Evolutionary conservation across 1,139 yeast species (phyloP).

Genomic region (Candida sp.): DNA sequence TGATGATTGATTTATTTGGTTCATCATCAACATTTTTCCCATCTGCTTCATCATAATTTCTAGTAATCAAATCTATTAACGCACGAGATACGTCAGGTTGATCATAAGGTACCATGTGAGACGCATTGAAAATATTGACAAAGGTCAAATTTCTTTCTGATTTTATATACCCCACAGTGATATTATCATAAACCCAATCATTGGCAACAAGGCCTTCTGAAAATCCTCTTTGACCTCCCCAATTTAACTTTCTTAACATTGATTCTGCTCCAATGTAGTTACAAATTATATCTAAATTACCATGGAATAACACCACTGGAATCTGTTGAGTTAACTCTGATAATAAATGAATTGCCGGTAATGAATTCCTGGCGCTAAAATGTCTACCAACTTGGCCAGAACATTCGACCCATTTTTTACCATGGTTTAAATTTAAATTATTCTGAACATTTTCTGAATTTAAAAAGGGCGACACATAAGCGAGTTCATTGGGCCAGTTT

Average conservation of each 20-base stretch:
- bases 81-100: constrained; percentile 68
- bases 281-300: constrained; percentile 87
- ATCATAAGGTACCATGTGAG: constrained; percentile 97
- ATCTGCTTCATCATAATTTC: constrained; percentile 23
- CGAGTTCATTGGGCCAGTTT: constrained; percentile 89
- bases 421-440: constrained; percentile 51
- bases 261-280: constrained; percentile 74
- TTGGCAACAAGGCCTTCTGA: constrained; percentile 25
- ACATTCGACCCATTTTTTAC: constrained; percentile 75
- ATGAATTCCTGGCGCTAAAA: constrained; percentile 51
- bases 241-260: constrained; percentile 56
- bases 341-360: constrained; percentile 62
- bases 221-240: constrained; percentile 70
- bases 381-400: constrained; percentile 50
- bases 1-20: constrained; percentile 16
- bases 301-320: constrained; percentile 75
- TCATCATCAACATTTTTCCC: constrained; percentile 12
- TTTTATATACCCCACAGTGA: constrained; percentile 49
- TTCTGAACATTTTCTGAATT: constrained; percentile 50
- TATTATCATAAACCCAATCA: constrained; percentile 53
- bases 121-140: constrained; percentile 68
- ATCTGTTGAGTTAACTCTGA: constrained; percentile 61
- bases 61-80: constrained; percentile 51
- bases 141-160: constrained; percentile 73
- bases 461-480: constrained; percentile 58